Evolutionary conservation across 2,329 filamentous ascomycete genomes (phyloP).

Genomic region (Cadophora sp.): DNA sequence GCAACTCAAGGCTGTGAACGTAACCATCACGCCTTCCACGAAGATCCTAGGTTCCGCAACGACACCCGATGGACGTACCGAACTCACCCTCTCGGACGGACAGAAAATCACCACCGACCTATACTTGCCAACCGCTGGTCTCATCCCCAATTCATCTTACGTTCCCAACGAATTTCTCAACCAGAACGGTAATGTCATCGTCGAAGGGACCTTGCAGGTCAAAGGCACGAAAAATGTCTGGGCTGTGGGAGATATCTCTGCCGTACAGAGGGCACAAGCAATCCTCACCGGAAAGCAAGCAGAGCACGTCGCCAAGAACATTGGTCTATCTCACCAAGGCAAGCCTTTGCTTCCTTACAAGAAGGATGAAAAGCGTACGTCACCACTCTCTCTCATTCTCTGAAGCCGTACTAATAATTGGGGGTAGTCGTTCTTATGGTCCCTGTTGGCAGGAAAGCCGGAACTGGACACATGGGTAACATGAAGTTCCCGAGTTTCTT

Average conservation of each 20-base stretch:
- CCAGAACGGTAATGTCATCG: conserved; percentile 52
- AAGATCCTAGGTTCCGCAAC: conserved; percentile 49
- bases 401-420: not conserved
- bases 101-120: conserved; percentile 58
- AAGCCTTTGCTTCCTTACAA: conserved; percentile 35
- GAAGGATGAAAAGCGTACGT: conserved; percentile 27
- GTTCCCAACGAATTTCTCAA: conserved; percentile 54
- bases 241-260: conserved; percentile 41
- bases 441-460: conserved; percentile 49
- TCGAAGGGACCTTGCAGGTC: conserved; percentile 59
- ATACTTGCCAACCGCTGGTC: conserved; percentile 62
- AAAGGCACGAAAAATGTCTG: conserved; percentile 46
- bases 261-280: conserved; percentile 36
- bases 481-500: conserved; percentile 40
- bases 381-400: not conserved
- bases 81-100: conserved; percentile 56
- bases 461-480: conserved; percentile 41
- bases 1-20: conserved; percentile 58
- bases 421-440: conserved; percentile 35
- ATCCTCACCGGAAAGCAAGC: conserved; percentile 34
- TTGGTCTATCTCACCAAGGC: conserved; percentile 30
- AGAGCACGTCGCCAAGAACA: conserved; percentile 37
- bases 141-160: conserved; percentile 62
- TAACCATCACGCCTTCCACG: conserved; percentile 54
- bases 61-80: conserved; percentile 53